Evolutionary conservation across 768 basidiomycete genomes (phyloP).

Genomic region (Zangia roseola): DNA sequence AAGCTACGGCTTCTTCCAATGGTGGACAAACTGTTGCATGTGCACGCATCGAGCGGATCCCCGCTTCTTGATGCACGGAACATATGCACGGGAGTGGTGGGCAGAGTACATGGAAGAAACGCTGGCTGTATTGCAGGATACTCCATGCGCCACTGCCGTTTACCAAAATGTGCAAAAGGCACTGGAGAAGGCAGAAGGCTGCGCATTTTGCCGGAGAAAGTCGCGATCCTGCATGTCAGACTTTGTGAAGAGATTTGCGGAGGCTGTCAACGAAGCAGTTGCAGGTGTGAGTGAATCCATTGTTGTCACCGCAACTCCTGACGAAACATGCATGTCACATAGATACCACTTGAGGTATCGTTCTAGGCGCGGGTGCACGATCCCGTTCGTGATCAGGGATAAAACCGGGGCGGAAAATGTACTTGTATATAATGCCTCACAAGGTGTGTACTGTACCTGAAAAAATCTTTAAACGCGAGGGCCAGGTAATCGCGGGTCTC

Average conservation of each 20-base stretch:
- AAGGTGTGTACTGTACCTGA: too few relatives aligned
- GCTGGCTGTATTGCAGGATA: constrained; percentile 17
- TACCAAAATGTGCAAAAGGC: constrained; percentile 16
- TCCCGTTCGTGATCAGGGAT: background rate
- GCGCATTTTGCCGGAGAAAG: constrained; percentile 19
- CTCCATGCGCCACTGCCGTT: constrained; percentile 23
- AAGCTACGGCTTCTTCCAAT: constrained; percentile 24
- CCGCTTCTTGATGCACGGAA: constrained; percentile 25
- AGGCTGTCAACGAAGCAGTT: constrained; percentile 20
- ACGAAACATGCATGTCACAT: background rate
- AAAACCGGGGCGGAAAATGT: background rate
- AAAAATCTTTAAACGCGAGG: too few relatives aligned
- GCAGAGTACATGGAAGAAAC: constrained; percentile 32
- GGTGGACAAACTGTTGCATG: constrained; percentile 30
- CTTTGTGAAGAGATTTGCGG: constrained; percentile 23
- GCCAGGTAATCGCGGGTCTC: too few relatives aligned
- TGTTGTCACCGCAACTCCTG: background rate
- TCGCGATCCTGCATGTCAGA: constrained; percentile 20
- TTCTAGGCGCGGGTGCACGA: constrained; percentile 3
- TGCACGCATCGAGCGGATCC: constrained; percentile 20
- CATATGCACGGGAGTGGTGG: constrained; percentile 33
- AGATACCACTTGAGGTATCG: constrained; percentile 23
- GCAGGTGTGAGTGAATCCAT: constrained; percentile 16
- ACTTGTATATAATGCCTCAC: background rate
- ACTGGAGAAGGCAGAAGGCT: constrained; percentile 14